Evolutionary conservation across 768 basidiomycete species (phyloP), one percentile per base, ranked within the genome.

Genomic region (Lactifluus pinguis): DNA sequence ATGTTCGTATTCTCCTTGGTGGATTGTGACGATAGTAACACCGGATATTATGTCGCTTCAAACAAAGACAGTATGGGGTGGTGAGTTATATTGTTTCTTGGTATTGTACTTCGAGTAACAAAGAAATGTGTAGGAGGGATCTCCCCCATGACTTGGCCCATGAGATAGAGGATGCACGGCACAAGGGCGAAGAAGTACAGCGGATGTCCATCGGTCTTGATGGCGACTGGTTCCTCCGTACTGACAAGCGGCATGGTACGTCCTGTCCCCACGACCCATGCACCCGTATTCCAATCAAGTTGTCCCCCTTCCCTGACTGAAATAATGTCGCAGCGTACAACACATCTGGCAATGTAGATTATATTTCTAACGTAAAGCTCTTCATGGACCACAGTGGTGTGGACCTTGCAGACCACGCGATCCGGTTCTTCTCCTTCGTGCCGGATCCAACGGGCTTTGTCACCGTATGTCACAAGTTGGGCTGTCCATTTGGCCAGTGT

Each of bases 221-320:
- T n/a, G 56, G 47, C 39, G 61, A 62, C 15, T 62, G 61, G 61
- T 62, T 62, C 32, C 51, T 62, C 19, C 56, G 61, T 6, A 53
- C 61, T 19, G 45, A 58, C 32, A 4, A 1, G 14, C 61, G 61
- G 21, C 51, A 57, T 17, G 56, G 61, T 62, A 53, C 17, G 60
- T 55, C 13, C 42, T 17, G 49, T 25, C 25, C 45, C 42, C 51
- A 11, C 21, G 21, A 25, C 39, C 34, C 14, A 41, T n/a, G 15
- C 25, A 4, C 25, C 34, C 44, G n/a, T 29, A 7, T 21, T 39
- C 9, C 53, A 6, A 54, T 49, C 59, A 11, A 30, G 34, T 39
- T 19, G 15, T 14, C 21, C 1, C 0, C 13, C 38, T 13, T 51
- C 34, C 6, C 34, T 48, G 30, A 29, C 39, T 48, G n/a, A 41